Base-by-base conservation (phyloP, 306 rosid genomes). In the Sphenostylis stenocarpa region DNA sequence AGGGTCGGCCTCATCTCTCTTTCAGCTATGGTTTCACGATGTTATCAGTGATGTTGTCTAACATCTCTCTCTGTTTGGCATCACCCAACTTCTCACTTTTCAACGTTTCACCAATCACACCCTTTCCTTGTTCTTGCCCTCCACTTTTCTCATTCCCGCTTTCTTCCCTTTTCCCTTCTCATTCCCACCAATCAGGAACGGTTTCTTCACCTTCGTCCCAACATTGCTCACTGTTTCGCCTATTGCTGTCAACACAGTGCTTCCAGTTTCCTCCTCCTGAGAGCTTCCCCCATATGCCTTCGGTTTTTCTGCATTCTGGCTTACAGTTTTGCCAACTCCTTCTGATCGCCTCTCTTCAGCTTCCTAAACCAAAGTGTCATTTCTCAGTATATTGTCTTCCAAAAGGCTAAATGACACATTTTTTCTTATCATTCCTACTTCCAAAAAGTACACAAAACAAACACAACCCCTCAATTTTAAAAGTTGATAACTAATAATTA, bases 301-400 rank as follows among this genome's bases (percentile, higher is more conserved):
- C 51, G 49, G 0, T 17, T 81, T 67, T 69, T 69, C 63, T 20
- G 78, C 31, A 69, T 28, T 3, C 33, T 67, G 68, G 29, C 63
- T 53, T 20, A 76, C n/a, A 82, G 81, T 77, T 66, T 80, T 49
- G 31, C 77, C 84, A 10, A 57, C n/a, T 2, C 84, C 84, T 23
- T 67, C 48, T 48, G 77, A n/a, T 76, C 72, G 68, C 45, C 16
- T 44, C 44, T 48, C 72, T 51, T 52, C 75, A 51, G 51, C 77
- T 74, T 67, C 78, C 84, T 81, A 74, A 64, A 44, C 45, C 49
- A 3, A 45, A 62, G 57, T 12, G 21, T 29, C 61, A 85, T 36
- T 44, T 73, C 49, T 85, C 70, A 80, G 73, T 28, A 0, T 16
- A 3, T 23, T 56, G 21, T n/a, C 16, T 36, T 67, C 58, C 71